Evolutionary conservation across 768 basidiomycete genomes (phyloP).

Genomic region (Daedaleopsis nitida): DNA sequence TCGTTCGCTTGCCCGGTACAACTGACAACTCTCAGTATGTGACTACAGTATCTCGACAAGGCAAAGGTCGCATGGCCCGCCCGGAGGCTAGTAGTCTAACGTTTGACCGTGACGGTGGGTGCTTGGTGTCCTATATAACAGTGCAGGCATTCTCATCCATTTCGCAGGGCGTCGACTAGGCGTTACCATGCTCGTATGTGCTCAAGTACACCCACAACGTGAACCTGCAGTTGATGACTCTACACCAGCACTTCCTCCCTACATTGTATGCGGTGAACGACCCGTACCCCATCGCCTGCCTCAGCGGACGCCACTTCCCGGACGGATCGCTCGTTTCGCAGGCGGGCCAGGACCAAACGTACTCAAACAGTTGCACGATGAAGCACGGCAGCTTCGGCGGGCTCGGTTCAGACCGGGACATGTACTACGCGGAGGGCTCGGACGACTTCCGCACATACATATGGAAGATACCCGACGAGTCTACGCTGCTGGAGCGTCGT

Average conservation of each 20-base stretch:
- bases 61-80: constrained; percentile 41
- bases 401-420: constrained; percentile 50
- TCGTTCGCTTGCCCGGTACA: neutral
- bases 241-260: constrained; percentile 61
- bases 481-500: constrained; percentile 46
- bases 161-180: constrained; percentile 59
- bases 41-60: constrained; percentile 47
- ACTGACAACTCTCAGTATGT: constrained; percentile 39
- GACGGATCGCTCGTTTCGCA: constrained; percentile 51
- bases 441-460: constrained; percentile 82
- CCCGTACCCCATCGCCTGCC: constrained; percentile 67
- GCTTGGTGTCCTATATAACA: constrained; percentile 4
- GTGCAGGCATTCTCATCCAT: neutral
- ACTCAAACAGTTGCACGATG: constrained; percentile 76
- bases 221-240: constrained; percentile 1
- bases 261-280: constrained; percentile 72
- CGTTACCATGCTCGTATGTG: constrained; percentile 65
- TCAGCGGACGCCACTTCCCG: constrained; percentile 59
- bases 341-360: constrained; percentile 54
- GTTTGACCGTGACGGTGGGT: constrained; percentile 69
- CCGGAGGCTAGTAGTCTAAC: constrained; percentile 70
- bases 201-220: neutral
- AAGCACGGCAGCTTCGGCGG: constrained; percentile 85
- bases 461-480: constrained; percentile 68
- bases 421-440: constrained; percentile 74